Base-by-base conservation (phyloP, 768 basidiomycete genomes). In the Paxillus involutus region DNA sequence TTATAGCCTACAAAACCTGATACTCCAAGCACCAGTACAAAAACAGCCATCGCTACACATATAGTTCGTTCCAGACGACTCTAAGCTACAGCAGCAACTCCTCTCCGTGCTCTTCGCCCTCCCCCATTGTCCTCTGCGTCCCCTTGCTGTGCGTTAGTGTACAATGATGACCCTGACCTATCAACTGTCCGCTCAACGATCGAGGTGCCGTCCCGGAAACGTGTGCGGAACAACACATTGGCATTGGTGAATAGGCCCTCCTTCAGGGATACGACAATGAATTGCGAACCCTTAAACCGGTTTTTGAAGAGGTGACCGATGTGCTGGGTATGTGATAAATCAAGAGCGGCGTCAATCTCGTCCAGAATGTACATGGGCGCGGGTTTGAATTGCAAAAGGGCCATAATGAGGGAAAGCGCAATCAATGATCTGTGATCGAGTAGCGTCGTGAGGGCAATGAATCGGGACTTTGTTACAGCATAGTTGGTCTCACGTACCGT, bases 321-420 rank as follows among this genome's bases (percentile, higher is more conserved):
- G 71, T 99, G 93, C 64, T 98, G 94, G 2, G 93, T 96, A 62
- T 96, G 94, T 29, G 93, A 95, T 12, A 98, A 76, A 72, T 99
- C 97, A 26, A 98, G 81, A 8, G 96, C 96, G 0, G 97, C 95
- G 70, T 98, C 97, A 58, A 99, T 96, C 73, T 99, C 97, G 73
- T 99, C 97, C 9, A 99, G 82, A 67, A 99, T 99, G 71, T 98
- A 98, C 93, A 98, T 94, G 3, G 94, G 96, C 14, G 96, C 95
- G 8, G 96, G 95, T 66, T 98, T 98, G 81, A 98, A 98, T 69
- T 98, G 94, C n/a, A 98, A 84, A 16, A 99, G 83, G 0, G 97
- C 90, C 94, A 99, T 96, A 76, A 98, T 98, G 37, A 99, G 80
- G 12, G 96, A 98, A 1, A 99, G 82, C 0, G 97, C 97, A 65